Evolutionary conservation across 495 filamentous ascomycete genomes (phyloP).

Genomic region (Amorphotheca resinae): DNA sequence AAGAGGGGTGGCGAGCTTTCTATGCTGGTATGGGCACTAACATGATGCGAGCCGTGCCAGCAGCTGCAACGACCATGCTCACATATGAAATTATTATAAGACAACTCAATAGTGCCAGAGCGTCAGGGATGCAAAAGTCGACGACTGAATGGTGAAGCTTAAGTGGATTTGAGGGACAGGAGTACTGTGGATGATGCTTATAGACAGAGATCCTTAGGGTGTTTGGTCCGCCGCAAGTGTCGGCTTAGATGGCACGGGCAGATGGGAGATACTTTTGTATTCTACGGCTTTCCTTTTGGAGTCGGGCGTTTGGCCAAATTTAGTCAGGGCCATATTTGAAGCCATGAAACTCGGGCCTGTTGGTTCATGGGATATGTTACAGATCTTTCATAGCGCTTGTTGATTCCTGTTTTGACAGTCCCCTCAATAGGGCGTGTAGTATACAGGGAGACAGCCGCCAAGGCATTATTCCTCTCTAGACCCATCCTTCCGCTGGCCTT

Average conservation of each 20-base stretch:
- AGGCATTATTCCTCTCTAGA: no score
- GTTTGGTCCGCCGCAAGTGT: background rate
- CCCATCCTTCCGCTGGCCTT: no score
- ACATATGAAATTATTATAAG: slow-evolving; percentile 86
- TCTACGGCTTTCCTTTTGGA: background rate
- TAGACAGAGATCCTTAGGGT: background rate
- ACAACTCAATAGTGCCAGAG: slow-evolving; percentile 24
- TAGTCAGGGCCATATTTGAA: background rate
- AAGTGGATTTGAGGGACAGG: background rate
- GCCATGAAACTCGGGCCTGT: background rate
- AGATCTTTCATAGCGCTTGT: background rate
- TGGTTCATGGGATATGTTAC: background rate
- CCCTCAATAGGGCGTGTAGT: background rate
- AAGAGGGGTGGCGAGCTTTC: slow-evolving; percentile 95
- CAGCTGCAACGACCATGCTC: slow-evolving; percentile 92
- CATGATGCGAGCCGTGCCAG: slow-evolving; percentile 87
- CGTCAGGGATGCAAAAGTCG: slow-evolving; percentile 14
- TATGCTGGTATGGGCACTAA: slow-evolving; percentile 98
- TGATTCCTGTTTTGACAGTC: background rate
- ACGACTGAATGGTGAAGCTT: slow-evolving; percentile 2
- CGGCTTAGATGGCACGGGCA: background rate
- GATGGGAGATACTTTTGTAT: background rate
- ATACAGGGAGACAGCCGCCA: background rate
- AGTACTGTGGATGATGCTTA: background rate
- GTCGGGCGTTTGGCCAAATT: background rate